These are phyloP conservation scores for Aspergillus niger DNA, from an alignment of 2,329 filamentous ascomycete species.

Conservation along the genomic window DNA sequence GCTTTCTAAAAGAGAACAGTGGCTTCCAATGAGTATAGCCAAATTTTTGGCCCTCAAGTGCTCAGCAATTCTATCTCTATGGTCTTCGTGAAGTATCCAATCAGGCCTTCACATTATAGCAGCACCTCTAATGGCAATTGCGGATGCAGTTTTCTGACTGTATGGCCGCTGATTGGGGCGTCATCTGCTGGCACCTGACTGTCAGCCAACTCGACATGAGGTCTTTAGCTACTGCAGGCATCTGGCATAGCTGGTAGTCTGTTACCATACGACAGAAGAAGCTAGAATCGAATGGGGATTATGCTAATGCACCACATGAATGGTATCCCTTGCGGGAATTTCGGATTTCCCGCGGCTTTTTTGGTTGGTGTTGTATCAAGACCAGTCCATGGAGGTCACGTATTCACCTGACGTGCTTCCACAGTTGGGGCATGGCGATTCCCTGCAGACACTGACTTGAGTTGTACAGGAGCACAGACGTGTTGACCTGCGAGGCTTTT, in stretches of 20 bases:
- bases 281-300: neutral
- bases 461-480: slow-evolving; percentile 8
- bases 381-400: slow-evolving; percentile 5
- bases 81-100: neutral
- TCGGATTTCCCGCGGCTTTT: neutral
- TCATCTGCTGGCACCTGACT: slow-evolving; percentile 7
- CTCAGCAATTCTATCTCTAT: neutral
- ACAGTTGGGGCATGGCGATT: neutral
- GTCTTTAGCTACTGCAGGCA: neutral
- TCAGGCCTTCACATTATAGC: neutral
- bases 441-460: slow-evolving; percentile 4
- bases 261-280: neutral
- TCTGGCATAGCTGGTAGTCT: neutral
- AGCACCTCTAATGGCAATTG: neutral
- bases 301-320: neutral
- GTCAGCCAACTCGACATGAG: neutral
- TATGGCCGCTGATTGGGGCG: neutral
- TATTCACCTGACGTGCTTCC: slow-evolving; percentile 4
- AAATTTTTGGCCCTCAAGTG: neutral
- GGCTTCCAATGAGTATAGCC: too few relatives aligned
- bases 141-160: neutral
- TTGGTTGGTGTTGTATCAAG: neutral
- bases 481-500: neutral
- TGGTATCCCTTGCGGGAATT: neutral
- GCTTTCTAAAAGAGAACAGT: neutral